These are phyloP conservation scores for Russula abietina DNA, from an alignment of 768 basidiomycete species.

Conservation along the genomic window DNA sequence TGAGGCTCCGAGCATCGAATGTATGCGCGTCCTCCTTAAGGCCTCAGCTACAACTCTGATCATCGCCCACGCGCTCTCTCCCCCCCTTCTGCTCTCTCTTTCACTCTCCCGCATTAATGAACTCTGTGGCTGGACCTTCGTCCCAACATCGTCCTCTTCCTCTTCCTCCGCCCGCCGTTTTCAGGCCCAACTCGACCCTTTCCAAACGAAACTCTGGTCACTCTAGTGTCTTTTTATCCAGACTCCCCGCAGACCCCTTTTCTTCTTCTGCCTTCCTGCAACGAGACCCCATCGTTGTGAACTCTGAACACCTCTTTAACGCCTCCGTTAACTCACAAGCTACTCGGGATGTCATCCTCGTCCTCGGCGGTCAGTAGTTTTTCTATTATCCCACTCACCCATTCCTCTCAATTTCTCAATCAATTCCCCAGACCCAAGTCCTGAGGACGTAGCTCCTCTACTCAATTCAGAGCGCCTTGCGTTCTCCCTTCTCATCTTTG, in stretches of 20 bases:
- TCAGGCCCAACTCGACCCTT: neutral
- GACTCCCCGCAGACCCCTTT: slow-evolving; percentile 35
- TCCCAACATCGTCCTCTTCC: neutral
- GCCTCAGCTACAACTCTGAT: neutral
- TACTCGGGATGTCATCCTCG: slow-evolving; percentile 34
- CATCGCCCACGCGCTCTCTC: too few species aligned
- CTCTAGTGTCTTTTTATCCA: slow-evolving; percentile 32
- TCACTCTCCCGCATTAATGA: neutral
- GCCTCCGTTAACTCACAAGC: slow-evolving; percentile 23
- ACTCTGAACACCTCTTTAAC: slow-evolving; percentile 26
- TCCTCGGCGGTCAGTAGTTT: slow-evolving; percentile 34
- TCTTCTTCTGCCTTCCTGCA: slow-evolving; percentile 23
- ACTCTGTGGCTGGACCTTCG: neutral
- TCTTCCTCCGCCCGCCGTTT: neutral
- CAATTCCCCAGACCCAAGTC: slow-evolving; percentile 5
- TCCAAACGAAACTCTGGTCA: slow-evolving; percentile 23
- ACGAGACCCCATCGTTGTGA: slow-evolving; percentile 31
- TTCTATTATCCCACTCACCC: neutral
- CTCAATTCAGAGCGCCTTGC: slow-evolving; percentile 33
- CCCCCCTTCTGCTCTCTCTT: neutral
- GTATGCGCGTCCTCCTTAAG: neutral
- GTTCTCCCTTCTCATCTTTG: slow-evolving; percentile 37
- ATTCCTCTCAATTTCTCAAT: neutral
- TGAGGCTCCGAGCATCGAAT: neutral
- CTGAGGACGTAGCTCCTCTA: slow-evolving; percentile 32